Base-by-base conservation (phyloP, 2,329 filamentous ascomycete species). In the Curvularia verruculosa region DNA sequence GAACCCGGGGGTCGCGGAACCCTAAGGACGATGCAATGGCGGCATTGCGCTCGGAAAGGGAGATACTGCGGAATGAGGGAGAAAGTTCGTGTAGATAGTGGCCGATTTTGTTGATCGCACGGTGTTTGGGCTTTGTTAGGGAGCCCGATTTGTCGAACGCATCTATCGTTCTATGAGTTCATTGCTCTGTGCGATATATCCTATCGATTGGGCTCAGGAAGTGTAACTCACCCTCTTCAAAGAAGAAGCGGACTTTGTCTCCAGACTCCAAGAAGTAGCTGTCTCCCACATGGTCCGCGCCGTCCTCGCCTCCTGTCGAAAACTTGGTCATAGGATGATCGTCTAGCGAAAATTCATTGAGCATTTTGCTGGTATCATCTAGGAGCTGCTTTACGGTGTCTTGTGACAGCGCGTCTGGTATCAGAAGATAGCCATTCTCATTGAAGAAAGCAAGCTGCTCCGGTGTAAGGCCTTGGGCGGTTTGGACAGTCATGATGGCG, bases 161-260 rank as follows among this genome's bases (percentile, higher is more conserved):
- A 77, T 95, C 93, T 83, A 18, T 12, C 41, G 1, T 26, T 6
- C 3, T 12, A 9, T 45, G 34, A 56, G 54, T 28, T 49, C 23
- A 26, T 23, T 31, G 13, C 10, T 5, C 12, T 36, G 13, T 15
- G 4, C 5, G 13, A 5, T 9, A 41, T 13, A 10, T 39, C 21
- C 1, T 5, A 12, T 48, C 31, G 21, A 37, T 23, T 26, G 18
- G 34, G 24, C 7, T 5, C 4, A 9, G 15, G 37, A 12, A 34
- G 26, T 21, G 26, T 12, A 15, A 48, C 46, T 47, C 70, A 82
- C 81, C 82, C 78, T 96, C 92, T 78, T 98, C 94, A 77, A 98
- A 96, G 84, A 98, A 98, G 84, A 96, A 98, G 58, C 92, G 89
- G 60, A 98, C 82, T 79, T 97, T 94, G 82, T 98, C 91, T 59